These are phyloP conservation scores for Xylaria sp. DNA, from an alignment of 2,329 filamentous ascomycete species.

Conservation along the genomic window DNA sequence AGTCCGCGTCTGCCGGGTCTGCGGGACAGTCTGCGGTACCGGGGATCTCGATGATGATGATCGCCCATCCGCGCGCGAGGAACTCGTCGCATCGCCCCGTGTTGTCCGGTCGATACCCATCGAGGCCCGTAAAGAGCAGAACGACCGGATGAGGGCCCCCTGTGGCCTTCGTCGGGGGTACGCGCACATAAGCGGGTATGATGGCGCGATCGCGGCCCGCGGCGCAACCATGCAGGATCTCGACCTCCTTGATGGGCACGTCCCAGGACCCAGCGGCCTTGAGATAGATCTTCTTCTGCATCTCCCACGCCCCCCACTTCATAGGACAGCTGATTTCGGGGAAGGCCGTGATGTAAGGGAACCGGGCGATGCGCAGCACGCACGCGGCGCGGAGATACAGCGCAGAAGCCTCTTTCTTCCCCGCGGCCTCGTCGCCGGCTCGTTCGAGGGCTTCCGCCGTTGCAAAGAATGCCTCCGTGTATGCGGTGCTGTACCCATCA, in stretches of 20 bases:
- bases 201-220: conserved; percentile 60
- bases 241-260: conserved; percentile 69
- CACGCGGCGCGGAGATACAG: conserved; percentile 77
- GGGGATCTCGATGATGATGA: conserved; percentile 71
- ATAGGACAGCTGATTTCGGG: conserved; percentile 53
- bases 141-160: conserved; percentile 55
- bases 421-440: not conserved
- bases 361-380: conserved; percentile 78
- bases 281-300: conserved; percentile 71
- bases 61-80: conserved; percentile 69
- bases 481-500: conserved; percentile 72
- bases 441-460: conserved; percentile 54
- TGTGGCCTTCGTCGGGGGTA: conserved; percentile 58
- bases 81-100: conserved; percentile 70
- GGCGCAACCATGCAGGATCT: conserved; percentile 67
- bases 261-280: conserved; percentile 66
- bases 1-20: conserved; percentile 67
- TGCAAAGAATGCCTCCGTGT: conserved; percentile 71
- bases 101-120: conserved; percentile 72
- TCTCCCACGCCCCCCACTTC: conserved; percentile 72
- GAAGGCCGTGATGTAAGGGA: conserved; percentile 65
- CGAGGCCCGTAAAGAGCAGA: conserved; percentile 69
- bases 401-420: not conserved
- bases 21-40: conserved; percentile 75
- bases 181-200: conserved; percentile 73